Evolutionary conservation across 2,329 filamentous ascomycete species (phyloP).

Genomic region (Coccinonectria pachysandricola): DNA sequence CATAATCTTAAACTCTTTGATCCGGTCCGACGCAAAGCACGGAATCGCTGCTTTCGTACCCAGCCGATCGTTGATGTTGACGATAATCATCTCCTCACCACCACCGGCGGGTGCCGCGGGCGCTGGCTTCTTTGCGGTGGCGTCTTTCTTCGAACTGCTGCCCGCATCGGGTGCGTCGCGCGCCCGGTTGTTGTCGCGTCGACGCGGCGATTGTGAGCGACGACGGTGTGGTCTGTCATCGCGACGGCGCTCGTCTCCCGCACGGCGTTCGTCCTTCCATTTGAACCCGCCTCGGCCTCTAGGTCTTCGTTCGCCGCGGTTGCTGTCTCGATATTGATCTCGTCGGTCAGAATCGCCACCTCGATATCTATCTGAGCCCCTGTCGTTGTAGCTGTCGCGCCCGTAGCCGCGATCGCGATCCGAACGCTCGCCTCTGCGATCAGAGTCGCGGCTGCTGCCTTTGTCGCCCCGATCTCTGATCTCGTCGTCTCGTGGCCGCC

Average conservation of each 20-base stretch:
- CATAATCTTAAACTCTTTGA: constrained; percentile 82
- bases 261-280: constrained; percentile 17
- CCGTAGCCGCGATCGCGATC: constrained; percentile 1
- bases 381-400: constrained; percentile 1
- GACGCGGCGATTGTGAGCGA: constrained; percentile 13
- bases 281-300: constrained; percentile 16
- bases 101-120: constrained; percentile 15
- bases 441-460: constrained; percentile 1
- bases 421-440: constrained; percentile 3
- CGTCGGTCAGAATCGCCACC: constrained; percentile 6
- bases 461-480: constrained; percentile 3
- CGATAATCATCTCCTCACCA: constrained; percentile 79
- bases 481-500: constrained; percentile 1
- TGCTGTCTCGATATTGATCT: constrained; percentile 13
- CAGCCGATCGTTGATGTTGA: constrained; percentile 88
- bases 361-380: not conserved
- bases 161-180: constrained; percentile 23
- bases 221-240: constrained; percentile 13
- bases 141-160: constrained; percentile 29
- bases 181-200: constrained; percentile 3
- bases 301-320: too few species aligned
- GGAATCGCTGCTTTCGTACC: constrained; percentile 94
- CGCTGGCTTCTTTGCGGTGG: constrained; percentile 21
- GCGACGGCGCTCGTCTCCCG: constrained; percentile 11
- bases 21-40: constrained; percentile 73